A percentile compares a stretch with the other conserved stretches of the same genome.
These are phyloP conservation scores for Blastocrithidia nonstop DNA, from an alignment of 208 protist genomes.

Conservation along the genomic window DNA sequence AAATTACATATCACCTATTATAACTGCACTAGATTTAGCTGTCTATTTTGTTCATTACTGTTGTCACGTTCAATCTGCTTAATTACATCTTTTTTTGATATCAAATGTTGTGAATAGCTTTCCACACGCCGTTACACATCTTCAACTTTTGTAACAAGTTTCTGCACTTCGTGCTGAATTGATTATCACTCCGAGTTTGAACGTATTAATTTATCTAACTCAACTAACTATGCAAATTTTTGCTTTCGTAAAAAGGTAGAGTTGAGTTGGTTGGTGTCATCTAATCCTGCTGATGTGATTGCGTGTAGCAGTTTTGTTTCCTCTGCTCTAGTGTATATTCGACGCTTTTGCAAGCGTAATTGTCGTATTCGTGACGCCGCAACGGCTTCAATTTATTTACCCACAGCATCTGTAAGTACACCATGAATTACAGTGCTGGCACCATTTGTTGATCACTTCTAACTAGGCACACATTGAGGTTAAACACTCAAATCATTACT, in stretches of 20 bases:
- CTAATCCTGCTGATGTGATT: constrained; percentile 43
- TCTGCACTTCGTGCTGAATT: constrained; percentile 32
- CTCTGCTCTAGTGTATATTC: constrained; percentile 53
- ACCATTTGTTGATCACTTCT: no score
- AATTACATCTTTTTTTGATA: constrained; percentile 61
- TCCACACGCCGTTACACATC: constrained; percentile 62
- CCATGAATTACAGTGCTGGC: constrained; percentile 24
- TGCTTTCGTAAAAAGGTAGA: constrained; percentile 42
- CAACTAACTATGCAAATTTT: constrained; percentile 56
- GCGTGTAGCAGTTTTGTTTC: constrained; percentile 49
- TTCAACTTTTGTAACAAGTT: constrained; percentile 50
- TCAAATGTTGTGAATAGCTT: constrained; percentile 49
- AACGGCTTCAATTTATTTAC: constrained; percentile 37
- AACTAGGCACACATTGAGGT: no score
- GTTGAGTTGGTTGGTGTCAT: constrained; percentile 62
- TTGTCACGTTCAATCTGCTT: constrained; percentile 74
- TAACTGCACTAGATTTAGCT: constrained; percentile 55
- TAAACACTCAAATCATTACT: not conserved
- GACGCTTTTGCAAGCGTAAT: constrained; percentile 41
- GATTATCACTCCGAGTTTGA: constrained; percentile 31
- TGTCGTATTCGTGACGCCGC: constrained; percentile 54
- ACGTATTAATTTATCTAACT: constrained; percentile 36
- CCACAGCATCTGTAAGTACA: constrained; percentile 49
- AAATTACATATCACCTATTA: constrained; percentile 48
- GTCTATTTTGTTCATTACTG: constrained; percentile 65